Evolutionary conservation across 805 yeast species (phyloP).

Genomic region (Vanderwaltozyma tropicalis): DNA sequence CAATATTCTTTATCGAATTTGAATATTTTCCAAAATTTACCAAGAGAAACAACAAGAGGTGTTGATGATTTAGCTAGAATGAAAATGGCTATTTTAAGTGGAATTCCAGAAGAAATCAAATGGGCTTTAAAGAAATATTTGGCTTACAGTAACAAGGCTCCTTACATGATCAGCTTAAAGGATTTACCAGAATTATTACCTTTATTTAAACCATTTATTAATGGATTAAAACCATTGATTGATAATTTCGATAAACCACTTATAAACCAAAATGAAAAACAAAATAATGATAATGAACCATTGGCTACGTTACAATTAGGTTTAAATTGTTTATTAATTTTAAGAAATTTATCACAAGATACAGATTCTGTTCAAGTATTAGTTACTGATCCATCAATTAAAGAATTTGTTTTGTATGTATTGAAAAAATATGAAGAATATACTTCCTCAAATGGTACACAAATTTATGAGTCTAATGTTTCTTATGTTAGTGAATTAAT

Average conservation of each 20-base stretch:
- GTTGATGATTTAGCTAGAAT: constrained; percentile 55
- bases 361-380: constrained; percentile 70
- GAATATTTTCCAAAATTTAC: constrained; percentile 25
- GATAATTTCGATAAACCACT: constrained; percentile 19
- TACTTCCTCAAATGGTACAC: constrained; percentile 11
- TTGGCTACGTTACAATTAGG: constrained; percentile 21
- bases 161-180: constrained; percentile 40
- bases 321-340: constrained; percentile 38
- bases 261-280: constrained; percentile 6
- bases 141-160: constrained; percentile 34
- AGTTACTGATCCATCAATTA: constrained; percentile 43
- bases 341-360: constrained; percentile 80
- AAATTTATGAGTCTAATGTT: constrained; percentile 24
- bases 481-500: constrained; percentile 45
- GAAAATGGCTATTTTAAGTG: constrained; percentile 57
- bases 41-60: constrained; percentile 38
- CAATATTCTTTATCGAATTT: constrained; percentile 24
- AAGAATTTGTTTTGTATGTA: constrained; percentile 34
- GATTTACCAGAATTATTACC: constrained; percentile 30
- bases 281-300: constrained; percentile 1
- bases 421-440: constrained; percentile 16
- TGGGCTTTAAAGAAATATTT: constrained; percentile 50
- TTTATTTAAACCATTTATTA: constrained; percentile 30
- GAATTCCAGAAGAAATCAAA: constrained; percentile 53
- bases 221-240: constrained; percentile 15